These are phyloP conservation scores for Voacanga thouarsii DNA, from an alignment of 257 asterid genomes.

Conservation along the genomic window DNA sequence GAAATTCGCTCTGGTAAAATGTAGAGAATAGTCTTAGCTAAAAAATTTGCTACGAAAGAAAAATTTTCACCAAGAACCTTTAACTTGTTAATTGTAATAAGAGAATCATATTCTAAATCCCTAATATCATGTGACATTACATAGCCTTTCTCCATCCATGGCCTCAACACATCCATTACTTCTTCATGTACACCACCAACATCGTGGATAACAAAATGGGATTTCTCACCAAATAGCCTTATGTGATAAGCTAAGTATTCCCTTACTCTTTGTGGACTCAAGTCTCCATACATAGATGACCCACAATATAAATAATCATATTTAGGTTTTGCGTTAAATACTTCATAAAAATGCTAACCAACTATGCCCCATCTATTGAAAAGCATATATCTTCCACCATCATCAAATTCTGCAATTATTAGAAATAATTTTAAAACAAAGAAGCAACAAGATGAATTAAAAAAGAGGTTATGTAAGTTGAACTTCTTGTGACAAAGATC, in stretches of 20 bases:
- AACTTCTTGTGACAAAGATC: not conserved
- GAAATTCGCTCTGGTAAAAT: too few species aligned
- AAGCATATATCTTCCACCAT: constrained; percentile 64
- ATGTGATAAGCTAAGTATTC: constrained; percentile 84
- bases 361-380: constrained; percentile 96
- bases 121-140: too few species aligned
- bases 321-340: too few species aligned
- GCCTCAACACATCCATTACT: constrained; percentile 58
- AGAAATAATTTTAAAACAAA: not conserved
- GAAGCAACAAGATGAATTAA: not conserved
- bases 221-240: constrained; percentile 46
- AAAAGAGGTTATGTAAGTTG: not conserved
- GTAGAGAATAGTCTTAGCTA: too few species aligned
- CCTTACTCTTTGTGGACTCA: constrained; percentile 62
- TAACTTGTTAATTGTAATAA: too few species aligned
- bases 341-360: too few species aligned
- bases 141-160: constrained; percentile 77
- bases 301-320: too few species aligned
- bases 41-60: too few species aligned
- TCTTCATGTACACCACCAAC: constrained; percentile 79
- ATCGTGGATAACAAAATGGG: constrained; percentile 84
- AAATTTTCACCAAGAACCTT: too few species aligned
- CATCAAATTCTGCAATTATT: constrained; percentile 72
- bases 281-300: too few species aligned
- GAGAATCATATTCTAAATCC: too few species aligned